Percentiles rank a stretch among this genome's conserved stretches.
Conservation (phyloP, 768 basidiomycete genomes). For the Tylopilus vinaceipallidus region DNA sequence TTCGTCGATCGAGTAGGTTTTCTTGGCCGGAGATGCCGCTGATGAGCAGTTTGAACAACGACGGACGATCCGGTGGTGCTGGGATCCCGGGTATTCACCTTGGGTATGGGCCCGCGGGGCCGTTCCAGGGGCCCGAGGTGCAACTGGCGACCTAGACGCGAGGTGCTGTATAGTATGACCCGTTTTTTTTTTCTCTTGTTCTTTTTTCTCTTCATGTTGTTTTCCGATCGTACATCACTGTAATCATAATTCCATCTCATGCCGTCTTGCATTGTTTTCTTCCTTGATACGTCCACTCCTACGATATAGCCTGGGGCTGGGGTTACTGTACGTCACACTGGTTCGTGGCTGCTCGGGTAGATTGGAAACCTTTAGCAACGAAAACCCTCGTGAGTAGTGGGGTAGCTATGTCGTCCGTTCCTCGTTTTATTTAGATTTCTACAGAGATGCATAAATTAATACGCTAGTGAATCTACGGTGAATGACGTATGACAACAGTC, state of each 20-base stretch:
- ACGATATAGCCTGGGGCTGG: background rate
- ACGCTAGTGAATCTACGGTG: too few species aligned
- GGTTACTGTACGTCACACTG: background rate
- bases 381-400: too few species aligned
- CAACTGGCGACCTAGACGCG: slow-evolving; percentile 26
- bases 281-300: too few species aligned
- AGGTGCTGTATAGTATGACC: too few species aligned
- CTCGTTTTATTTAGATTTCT: too few species aligned
- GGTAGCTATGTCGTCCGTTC: too few species aligned
- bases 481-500: too few species aligned
- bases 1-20: slow-evolving; percentile 17
- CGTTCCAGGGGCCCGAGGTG: slow-evolving; percentile 16
- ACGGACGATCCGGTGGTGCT: slow-evolving; percentile 6
- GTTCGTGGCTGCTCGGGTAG: background rate
- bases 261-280: too few species aligned
- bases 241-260: too few species aligned
- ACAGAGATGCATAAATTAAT: too few species aligned
- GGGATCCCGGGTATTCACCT: slow-evolving; percentile 20
- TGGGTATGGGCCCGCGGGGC: slow-evolving; percentile 21
- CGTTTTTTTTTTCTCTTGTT: background rate
- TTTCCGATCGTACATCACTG: too few species aligned
- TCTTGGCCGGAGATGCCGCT: slow-evolving; percentile 33
- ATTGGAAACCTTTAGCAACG: too few species aligned
- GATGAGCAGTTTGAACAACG: slow-evolving; percentile 21
- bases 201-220: background rate